Evolutionary conservation across 805 yeast species (phyloP), one percentile per base, ranked within the genome.

Genomic region (Suhomyces faveliae): DNA sequence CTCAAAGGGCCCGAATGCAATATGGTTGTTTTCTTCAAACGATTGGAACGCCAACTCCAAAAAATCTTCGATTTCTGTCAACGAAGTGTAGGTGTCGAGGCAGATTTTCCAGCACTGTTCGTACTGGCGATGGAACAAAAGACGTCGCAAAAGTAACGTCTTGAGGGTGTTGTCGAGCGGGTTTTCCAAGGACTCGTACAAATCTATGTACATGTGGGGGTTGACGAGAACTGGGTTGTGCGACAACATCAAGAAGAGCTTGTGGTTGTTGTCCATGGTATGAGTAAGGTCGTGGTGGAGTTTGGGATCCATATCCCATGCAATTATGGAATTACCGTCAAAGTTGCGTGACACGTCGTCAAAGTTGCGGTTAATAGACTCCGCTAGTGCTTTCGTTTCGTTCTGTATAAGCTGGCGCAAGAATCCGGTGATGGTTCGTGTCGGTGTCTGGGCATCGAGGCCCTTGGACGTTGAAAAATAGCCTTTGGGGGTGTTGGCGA

Each of bases 21-120:
- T 11, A 42, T 62, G 57, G 30, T 60, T 53, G 35, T 52, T 51
- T 4, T 52, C 50, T 27, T 45, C 43, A 15, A 68, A 49, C 12
- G 54, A 51, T 3, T 47, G 39, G n/a, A 57, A 50, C 8, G 68
- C 54, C 20, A 60, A 47, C 12, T 67, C 74, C 24, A 70, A 53
- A 33, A 64, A 54, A 12, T 70, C 75, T 47, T 72, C 76, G 19
- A 71, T 53, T 43, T 71, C 77, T 15, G 58, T 59, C 13, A 73
- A 56, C 13, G 69, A 58, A 17, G 63, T 55, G 9, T 61, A 54
- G 11, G 62, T 61, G 23, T 56, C 58, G 2, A 67, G 35, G 29
- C 62, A 54, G 10, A 64, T 46, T 8, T 50, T 48, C 76, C 76
- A 73, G 42, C 67, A 59, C 11, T 51, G 54, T 6, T 48, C 52